A percentile compares a stretch with the other conserved stretches of the same genome.
These are phyloP conservation scores for Isatis lusitanica DNA, from an alignment of 441 rosid species.

Conservation along the genomic window DNA sequence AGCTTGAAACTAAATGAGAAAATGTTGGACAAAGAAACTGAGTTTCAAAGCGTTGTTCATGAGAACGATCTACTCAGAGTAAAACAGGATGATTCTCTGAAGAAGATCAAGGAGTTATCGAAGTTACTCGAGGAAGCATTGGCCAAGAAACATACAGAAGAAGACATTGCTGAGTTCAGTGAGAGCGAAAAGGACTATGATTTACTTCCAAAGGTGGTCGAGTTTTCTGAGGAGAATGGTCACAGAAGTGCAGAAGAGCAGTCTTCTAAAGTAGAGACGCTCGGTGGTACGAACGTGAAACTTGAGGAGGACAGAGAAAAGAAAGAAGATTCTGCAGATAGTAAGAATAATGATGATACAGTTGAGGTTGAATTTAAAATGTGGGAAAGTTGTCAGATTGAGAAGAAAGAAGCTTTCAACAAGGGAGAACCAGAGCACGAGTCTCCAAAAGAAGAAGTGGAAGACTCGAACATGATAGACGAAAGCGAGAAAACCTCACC, in stretches of 20 bases:
- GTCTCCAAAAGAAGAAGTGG: constrained; percentile 60
- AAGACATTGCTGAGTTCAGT: constrained; percentile 70
- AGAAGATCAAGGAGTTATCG: constrained; percentile 70
- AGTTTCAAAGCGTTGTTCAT: constrained; percentile 62
- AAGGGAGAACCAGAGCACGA: constrained; percentile 61
- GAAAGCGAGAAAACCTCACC: constrained; percentile 25
- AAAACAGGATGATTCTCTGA: constrained; percentile 54
- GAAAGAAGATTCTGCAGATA: constrained; percentile 38
- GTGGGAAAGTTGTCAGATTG: constrained; percentile 93
- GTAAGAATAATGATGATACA: constrained; percentile 45
- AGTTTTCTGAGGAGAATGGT: constrained; percentile 83
- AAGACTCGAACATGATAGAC: constrained; percentile 52
- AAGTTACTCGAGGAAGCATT: constrained; percentile 78
- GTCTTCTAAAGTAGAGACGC: constrained; percentile 44
- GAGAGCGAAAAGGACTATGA: constrained; percentile 92
- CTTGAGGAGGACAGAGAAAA: constrained; percentile 38
- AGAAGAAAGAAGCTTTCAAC: constrained; percentile 78
- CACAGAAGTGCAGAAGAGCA: constrained; percentile 57
- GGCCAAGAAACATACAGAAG: constrained; percentile 52
- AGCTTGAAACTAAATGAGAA: constrained; percentile 63
- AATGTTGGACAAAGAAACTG: constrained; percentile 73
- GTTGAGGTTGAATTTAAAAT: constrained; percentile 65
- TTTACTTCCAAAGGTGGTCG: constrained; percentile 83
- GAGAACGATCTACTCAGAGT: constrained; percentile 67
- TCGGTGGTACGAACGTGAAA: constrained; percentile 42